These are phyloP conservation scores for Globisporangium orthogonon DNA, from an alignment of 352 stramenopile genomes.

Conservation along the genomic window DNA sequence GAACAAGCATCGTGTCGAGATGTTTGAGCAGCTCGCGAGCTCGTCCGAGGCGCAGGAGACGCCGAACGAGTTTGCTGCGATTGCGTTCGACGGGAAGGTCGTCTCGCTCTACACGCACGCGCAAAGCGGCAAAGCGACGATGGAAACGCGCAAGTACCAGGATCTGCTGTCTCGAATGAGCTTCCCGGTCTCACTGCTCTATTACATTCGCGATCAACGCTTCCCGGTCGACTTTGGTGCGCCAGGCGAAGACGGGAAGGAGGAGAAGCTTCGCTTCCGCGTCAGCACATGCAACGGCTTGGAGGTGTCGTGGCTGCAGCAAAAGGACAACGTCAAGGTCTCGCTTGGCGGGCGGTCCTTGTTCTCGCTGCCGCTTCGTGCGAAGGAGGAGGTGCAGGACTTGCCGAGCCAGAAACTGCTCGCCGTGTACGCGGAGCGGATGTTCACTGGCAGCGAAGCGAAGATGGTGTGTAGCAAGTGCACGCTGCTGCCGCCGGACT, in stretches of 20 bases:
- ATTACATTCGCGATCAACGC: constrained; percentile 68
- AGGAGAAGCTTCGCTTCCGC: constrained; percentile 39
- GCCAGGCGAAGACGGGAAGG: constrained; percentile 9
- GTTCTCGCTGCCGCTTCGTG: constrained; percentile 55
- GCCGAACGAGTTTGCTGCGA: constrained; percentile 47
- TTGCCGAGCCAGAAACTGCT: constrained; percentile 25
- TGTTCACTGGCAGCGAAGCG: constrained; percentile 75
- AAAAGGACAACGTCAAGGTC: constrained; percentile 55
- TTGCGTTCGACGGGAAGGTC: constrained; percentile 41
- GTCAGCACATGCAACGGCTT: constrained; percentile 37
- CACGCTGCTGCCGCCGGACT: constrained; percentile 60
- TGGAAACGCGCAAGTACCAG: background rate
- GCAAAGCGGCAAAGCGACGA: constrained; percentile 10
- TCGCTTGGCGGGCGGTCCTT: constrained; percentile 53
- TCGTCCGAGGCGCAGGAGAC: constrained; percentile 6
- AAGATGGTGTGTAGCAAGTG: constrained; percentile 76
- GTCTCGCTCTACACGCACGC: constrained; percentile 58
- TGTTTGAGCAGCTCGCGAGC: constrained; percentile 49
- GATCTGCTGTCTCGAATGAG: constrained; percentile 37
- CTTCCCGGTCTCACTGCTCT: constrained; percentile 64
- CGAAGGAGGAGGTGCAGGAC: constrained; percentile 16
- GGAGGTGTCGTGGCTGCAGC: constrained; percentile 45
- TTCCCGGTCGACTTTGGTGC: constrained; percentile 72
- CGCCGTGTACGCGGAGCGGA: constrained; percentile 60
- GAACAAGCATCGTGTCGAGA: constrained; percentile 33